These are phyloP conservation scores for Rickenella mellea DNA, from an alignment of 768 basidiomycete genomes.

Conservation along the genomic window DNA sequence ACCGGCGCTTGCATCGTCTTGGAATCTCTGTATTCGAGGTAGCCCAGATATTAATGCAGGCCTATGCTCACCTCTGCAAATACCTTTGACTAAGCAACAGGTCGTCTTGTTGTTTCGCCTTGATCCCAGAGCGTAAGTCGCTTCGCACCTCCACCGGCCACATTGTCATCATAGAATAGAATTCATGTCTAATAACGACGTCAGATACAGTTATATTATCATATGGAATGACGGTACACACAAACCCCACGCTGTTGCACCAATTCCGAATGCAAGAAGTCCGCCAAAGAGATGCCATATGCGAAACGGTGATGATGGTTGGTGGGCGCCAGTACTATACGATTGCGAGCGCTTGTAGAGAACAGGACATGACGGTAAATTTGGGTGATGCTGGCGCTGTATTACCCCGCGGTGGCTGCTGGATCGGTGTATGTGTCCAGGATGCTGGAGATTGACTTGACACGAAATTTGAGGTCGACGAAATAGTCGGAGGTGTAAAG, in stretches of 20 bases:
- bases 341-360: too few species aligned
- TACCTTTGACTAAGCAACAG: conserved; percentile 38
- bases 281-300: conserved; percentile 30
- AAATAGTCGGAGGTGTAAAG: too few species aligned
- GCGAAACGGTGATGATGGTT: conserved; percentile 16
- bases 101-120: conserved; percentile 52
- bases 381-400: too few species aligned
- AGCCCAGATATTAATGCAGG: neutral
- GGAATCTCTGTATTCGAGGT: neutral
- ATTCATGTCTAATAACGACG: conserved; percentile 33
- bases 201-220: neutral
- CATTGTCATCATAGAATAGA: conserved; percentile 46
- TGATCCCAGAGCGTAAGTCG: conserved; percentile 58
- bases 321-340: too few species aligned
- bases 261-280: conserved; percentile 27
- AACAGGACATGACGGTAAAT: too few species aligned
- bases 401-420: too few species aligned
- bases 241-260: conserved; percentile 34
- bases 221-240: conserved; percentile 15
- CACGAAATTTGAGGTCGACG: too few species aligned
- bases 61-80: conserved; percentile 38
- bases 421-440: too few species aligned
- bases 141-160: conserved; percentile 58
- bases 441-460: too few species aligned
- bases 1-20: too few species aligned